Evolutionary conservation across 176 grass and related monocot species (phyloP).

Genomic region (Coix lacrymajobi): DNA sequence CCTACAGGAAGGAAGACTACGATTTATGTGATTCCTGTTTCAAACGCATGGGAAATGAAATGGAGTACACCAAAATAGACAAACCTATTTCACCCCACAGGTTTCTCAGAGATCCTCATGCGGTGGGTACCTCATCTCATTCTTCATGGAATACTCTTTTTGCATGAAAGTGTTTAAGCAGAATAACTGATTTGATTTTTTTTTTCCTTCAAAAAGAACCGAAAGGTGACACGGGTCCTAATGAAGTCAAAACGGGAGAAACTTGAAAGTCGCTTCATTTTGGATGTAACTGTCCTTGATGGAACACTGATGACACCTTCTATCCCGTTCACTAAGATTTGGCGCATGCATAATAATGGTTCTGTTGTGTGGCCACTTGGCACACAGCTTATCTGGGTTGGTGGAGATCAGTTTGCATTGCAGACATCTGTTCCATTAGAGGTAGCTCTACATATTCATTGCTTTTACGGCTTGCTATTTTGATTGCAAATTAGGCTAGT

Average conservation of each 20-base stretch:
- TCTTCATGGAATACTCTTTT: neutral
- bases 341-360: conserved; percentile 93
- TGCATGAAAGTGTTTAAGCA: neutral
- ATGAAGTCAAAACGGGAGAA: conserved; percentile 52
- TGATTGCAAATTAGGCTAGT: neutral
- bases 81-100: conserved; percentile 33
- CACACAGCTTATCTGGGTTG: conserved; percentile 82
- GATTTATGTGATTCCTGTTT: conserved; percentile 88
- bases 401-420: conserved; percentile 63
- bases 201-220: conserved; percentile 27
- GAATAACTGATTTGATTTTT: neutral
- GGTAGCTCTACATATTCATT: conserved; percentile 36
- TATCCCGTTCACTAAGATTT: conserved; percentile 84
- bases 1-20: conserved; percentile 78
- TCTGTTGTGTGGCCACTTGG: conserved; percentile 62
- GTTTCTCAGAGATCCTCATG: conserved; percentile 11
- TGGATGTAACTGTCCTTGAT: conserved; percentile 78
- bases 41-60: conserved; percentile 45
- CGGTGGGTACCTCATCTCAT: conserved; percentile 29
- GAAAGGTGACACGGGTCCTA: conserved; percentile 17
- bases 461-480: neutral
- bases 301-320: conserved; percentile 75
- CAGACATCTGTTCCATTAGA: conserved; percentile 53
- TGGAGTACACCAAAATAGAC: conserved; percentile 56
- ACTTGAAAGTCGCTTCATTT: conserved; percentile 87